A percentile compares a stretch with the other conserved stretches of the same genome.
Evolutionary conservation across 106 monocot species (phyloP).

Genomic region (Ottelia alismoides): DNA sequence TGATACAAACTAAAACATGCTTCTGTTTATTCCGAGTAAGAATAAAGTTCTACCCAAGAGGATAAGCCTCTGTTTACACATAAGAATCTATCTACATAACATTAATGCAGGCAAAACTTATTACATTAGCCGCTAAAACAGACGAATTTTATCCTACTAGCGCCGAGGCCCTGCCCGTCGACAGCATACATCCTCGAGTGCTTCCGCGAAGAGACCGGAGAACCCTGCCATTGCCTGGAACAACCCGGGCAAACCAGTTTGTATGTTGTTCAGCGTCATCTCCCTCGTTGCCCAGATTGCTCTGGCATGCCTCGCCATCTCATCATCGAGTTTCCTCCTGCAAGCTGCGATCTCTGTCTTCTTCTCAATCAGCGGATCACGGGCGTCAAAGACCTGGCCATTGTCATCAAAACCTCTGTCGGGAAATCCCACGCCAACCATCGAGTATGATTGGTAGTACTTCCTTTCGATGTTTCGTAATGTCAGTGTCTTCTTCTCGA

Average conservation of each 20-base stretch:
- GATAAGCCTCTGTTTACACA: too few species aligned
- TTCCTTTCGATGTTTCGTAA: slow-evolving; percentile 77
- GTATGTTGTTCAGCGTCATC: slow-evolving; percentile 77
- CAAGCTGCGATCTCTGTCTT: slow-evolving; percentile 41
- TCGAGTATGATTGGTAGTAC: slow-evolving; percentile 80
- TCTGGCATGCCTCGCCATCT: slow-evolving; percentile 37
- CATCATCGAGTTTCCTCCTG: slow-evolving; percentile 72
- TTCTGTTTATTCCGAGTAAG: too few species aligned
- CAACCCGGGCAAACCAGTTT: slow-evolving; percentile 72
- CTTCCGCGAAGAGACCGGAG: slow-evolving; percentile 53
- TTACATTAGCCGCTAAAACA: too few species aligned
- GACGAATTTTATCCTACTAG: too few species aligned
- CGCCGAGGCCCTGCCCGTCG: slow-evolving; percentile 18
- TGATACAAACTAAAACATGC: too few species aligned
- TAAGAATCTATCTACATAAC: too few species aligned
- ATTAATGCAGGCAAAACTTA: too few species aligned
- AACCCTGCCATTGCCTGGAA: slow-evolving; percentile 88
- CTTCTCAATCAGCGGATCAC: slow-evolving; percentile 67
- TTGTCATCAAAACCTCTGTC: slow-evolving; percentile 17
- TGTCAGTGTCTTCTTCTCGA: slow-evolving; percentile 69
- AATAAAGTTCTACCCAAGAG: too few species aligned
- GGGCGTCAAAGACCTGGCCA: slow-evolving; percentile 39
- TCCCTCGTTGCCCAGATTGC: slow-evolving; percentile 60
- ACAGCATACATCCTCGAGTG: slow-evolving; percentile 56
- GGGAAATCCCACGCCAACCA: slow-evolving; percentile 46